phyloP scores from a whole-genome alignment of 2,329 filamentous ascomycete species.

The Pleomassaria siparia region DNA sequence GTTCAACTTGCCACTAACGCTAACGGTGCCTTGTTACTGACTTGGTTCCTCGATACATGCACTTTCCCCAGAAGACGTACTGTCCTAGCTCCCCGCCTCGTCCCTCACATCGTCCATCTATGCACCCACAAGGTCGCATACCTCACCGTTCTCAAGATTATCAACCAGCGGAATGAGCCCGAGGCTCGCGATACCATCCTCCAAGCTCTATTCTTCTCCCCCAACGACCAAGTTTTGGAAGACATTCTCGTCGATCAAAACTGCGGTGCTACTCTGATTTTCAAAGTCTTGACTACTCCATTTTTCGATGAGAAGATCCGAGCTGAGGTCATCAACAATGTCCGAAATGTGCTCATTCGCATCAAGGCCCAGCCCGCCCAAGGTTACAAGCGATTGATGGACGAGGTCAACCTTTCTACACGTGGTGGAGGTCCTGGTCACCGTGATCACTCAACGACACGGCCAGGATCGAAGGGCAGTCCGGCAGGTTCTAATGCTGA shows the following conservation, averaged over 20 bases:
- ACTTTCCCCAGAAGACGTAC: slow-evolving; percentile 90
- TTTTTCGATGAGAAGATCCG: slow-evolving; percentile 95
- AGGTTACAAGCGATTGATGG: slow-evolving; percentile 98
- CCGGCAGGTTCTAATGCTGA: slow-evolving; percentile 29
- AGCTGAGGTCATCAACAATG: slow-evolving; percentile 83
- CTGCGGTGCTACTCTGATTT: slow-evolving; percentile 93
- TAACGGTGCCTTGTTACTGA: slow-evolving; percentile 89
- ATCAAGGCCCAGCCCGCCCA: slow-evolving; percentile 93
- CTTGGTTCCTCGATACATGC: slow-evolving; percentile 98
- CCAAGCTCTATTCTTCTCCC: slow-evolving; percentile 88
- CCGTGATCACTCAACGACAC: slow-evolving; percentile 40
- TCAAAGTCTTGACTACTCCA: slow-evolving; percentile 96
- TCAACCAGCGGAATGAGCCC: slow-evolving; percentile 94
- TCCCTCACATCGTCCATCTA: slow-evolving; percentile 89
- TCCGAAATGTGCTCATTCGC: slow-evolving; percentile 82
- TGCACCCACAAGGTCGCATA: slow-evolving; percentile 99
- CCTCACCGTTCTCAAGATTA: slow-evolving; percentile 93
- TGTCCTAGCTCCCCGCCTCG: slow-evolving; percentile 86
- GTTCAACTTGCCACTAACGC: slow-evolving; percentile 95
- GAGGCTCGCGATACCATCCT: slow-evolving; percentile 90
- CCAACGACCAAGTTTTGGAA: slow-evolving; percentile 82
- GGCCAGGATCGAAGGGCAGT: slow-evolving; percentile 41
- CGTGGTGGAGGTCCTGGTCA: slow-evolving; percentile 39
- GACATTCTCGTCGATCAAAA: slow-evolving; percentile 88
- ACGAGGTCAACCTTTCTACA: slow-evolving; percentile 86